Evolutionary conservation across 2,329 filamentous ascomycete species (phyloP).

Genomic region (Fusarium tanahbumbuense): DNA sequence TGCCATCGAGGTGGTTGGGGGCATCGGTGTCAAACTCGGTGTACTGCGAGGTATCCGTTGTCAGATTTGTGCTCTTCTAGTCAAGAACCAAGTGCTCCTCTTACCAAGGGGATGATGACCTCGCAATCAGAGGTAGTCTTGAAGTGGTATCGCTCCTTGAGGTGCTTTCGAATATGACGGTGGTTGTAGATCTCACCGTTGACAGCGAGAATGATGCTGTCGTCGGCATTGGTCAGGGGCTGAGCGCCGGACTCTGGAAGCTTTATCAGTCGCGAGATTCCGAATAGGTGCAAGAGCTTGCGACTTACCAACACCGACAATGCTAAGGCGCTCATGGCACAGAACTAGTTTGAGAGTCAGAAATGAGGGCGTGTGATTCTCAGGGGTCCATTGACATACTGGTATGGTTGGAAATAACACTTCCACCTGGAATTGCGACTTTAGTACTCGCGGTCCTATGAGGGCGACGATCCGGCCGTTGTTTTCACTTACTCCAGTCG

Average conservation of each 20-base stretch:
- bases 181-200: slow-evolving; percentile 99
- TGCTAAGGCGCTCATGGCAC: slow-evolving; percentile 96
- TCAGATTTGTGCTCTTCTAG: slow-evolving; percentile 26
- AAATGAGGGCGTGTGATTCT: not conserved
- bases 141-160: slow-evolving; percentile 91
- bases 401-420: slow-evolving; percentile 88
- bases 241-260: slow-evolving; percentile 88
- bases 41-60: slow-evolving; percentile 68
- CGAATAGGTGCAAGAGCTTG: slow-evolving; percentile 11
- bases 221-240: slow-evolving; percentile 92
- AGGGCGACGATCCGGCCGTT: slow-evolving; percentile 1
- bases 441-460: slow-evolving; percentile 44
- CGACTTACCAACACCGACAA: slow-evolving; percentile 90
- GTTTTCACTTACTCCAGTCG: slow-evolving; percentile 87
- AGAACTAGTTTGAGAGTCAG: slow-evolving; percentile 71
- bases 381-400: slow-evolving; percentile 67
- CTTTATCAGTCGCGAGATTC: slow-evolving; percentile 35
- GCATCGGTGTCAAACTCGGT: slow-evolving; percentile 91
- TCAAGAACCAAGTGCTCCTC: not conserved
- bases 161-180: slow-evolving; percentile 87
- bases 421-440: slow-evolving; percentile 74
- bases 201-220: slow-evolving; percentile 89
- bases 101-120: slow-evolving; percentile 95
- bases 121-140: slow-evolving; percentile 99
- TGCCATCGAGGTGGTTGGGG: slow-evolving; percentile 94